Percentiles rank a stretch among this genome's conserved stretches.
Evolutionary conservation across 805 yeast species (phyloP).

Genomic region (Suhomyces sp.): DNA sequence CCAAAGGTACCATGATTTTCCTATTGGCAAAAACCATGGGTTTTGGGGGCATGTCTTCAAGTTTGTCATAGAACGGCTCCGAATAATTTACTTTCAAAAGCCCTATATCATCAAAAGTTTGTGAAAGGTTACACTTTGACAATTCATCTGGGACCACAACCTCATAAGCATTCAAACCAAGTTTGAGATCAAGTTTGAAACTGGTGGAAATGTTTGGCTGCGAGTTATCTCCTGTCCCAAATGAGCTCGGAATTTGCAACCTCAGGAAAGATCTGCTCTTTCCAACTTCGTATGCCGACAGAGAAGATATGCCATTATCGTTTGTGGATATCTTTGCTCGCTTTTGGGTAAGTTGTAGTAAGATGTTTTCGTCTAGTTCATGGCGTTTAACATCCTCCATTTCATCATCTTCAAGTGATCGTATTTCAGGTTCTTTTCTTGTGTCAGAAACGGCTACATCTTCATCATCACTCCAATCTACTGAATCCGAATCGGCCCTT

Average conservation of each 20-base stretch:
- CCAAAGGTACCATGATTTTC: conserved; percentile 46
- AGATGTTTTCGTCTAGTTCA: conserved; percentile 18
- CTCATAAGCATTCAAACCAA: conserved; percentile 18
- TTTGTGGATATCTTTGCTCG: no score
- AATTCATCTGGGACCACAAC: conserved; percentile 19
- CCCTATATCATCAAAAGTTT: conserved; percentile 43
- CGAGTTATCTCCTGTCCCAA: conserved; percentile 5
- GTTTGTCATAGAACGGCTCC: conserved; percentile 63
- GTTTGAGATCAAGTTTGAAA: background rate
- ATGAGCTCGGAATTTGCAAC: conserved; percentile 17
- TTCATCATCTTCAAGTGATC: conserved; percentile 3
- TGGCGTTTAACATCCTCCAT: conserved; percentile 8
- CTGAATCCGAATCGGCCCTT: background rate
- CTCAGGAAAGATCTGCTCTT: conserved; percentile 1
- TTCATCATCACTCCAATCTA: conserved; percentile 3
- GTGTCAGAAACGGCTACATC: background rate
- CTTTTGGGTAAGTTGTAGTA: conserved; percentile 21
- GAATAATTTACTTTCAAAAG: conserved; percentile 52
- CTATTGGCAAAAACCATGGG: conserved; percentile 71
- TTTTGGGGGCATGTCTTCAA: conserved; percentile 49
- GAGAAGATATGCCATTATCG: no score
- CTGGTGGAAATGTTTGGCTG: background rate
- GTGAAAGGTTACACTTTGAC: conserved; percentile 13
- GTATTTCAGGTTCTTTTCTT: background rate
- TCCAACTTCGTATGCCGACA: no score